Evolutionary conservation across 1,139 yeast genomes (phyloP).

Genomic region (Kodamaea sp.): DNA sequence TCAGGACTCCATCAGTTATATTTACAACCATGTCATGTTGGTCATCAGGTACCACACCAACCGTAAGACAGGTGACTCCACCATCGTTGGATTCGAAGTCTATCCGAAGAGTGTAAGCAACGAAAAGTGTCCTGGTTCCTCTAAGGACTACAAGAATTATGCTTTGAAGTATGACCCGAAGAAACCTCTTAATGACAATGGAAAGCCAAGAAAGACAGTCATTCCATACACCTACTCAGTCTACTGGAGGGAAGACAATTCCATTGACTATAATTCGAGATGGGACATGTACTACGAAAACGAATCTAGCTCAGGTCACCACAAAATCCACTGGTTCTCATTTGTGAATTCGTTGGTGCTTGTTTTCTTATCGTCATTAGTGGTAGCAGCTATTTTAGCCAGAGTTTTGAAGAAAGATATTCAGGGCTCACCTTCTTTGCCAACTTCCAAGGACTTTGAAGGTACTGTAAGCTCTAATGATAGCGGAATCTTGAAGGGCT

Average conservation of each 20-base stretch:
- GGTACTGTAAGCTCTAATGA: constrained; percentile 7
- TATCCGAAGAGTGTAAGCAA: constrained; percentile 81
- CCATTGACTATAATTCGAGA: constrained; percentile 65
- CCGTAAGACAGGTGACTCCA: constrained; percentile 39
- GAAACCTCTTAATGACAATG: constrained; percentile 19
- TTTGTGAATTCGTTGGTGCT: constrained; percentile 65
- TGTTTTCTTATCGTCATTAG: constrained; percentile 55
- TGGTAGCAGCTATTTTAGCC: constrained; percentile 64
- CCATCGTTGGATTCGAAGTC: constrained; percentile 88
- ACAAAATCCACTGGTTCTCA: constrained; percentile 70
- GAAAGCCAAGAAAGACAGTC: constrained; percentile 26
- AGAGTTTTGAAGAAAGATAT: constrained; percentile 49
- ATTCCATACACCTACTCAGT: constrained; percentile 85
- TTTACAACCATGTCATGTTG: constrained; percentile 80
- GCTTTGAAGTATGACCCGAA: constrained; percentile 34
- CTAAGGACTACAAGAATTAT: constrained; percentile 56
- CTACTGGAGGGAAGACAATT: constrained; percentile 82
- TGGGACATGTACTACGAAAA: constrained; percentile 74
- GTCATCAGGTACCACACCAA: constrained; percentile 75
- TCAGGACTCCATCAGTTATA: constrained; percentile 53
- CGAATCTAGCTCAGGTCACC: constrained; percentile 45
- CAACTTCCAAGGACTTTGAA: constrained; percentile 10
- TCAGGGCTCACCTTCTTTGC: constrained; percentile 16
- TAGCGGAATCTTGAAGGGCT: constrained; percentile 28
- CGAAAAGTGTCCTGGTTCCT: constrained; percentile 68